These are phyloP conservation scores for Blastomyces emzantsi DNA, from an alignment of 2,329 filamentous ascomycete genomes.

Conservation along the genomic window DNA sequence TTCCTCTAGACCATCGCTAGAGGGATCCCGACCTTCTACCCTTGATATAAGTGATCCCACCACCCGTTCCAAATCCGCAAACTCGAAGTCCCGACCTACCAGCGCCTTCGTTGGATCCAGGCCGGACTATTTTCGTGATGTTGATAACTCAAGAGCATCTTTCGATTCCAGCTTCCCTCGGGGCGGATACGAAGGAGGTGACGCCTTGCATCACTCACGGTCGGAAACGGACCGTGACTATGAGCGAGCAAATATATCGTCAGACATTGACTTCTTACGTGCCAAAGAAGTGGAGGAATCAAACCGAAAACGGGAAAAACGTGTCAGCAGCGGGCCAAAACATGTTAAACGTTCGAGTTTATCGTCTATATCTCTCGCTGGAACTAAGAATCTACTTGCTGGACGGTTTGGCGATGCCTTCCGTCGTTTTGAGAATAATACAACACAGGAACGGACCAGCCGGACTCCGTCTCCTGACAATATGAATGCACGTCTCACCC, in stretches of 20 bases:
- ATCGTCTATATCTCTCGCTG: slow-evolving; percentile 56
- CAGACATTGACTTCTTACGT: slow-evolving; percentile 74
- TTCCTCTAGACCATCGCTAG: slow-evolving; percentile 59
- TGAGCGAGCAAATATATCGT: slow-evolving; percentile 53
- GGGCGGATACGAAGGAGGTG: slow-evolving; percentile 30
- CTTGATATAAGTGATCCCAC: slow-evolving; percentile 51
- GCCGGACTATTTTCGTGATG: slow-evolving; percentile 71
- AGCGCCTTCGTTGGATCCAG: slow-evolving; percentile 79
- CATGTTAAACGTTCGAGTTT: slow-evolving; percentile 66
- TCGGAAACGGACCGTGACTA: slow-evolving; percentile 28
- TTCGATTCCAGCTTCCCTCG: slow-evolving; percentile 25
- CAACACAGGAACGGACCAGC: slow-evolving; percentile 18
- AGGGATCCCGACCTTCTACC: slow-evolving; percentile 55
- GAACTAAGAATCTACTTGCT: slow-evolving; percentile 72
- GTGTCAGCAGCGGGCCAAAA: slow-evolving; percentile 50
- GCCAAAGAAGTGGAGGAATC: slow-evolving; percentile 59
- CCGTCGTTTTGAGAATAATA: slow-evolving; percentile 67
- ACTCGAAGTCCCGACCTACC: slow-evolving; percentile 59
- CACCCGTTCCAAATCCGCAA: slow-evolving; percentile 54
- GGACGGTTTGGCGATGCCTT: slow-evolving; percentile 92
- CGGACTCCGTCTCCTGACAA: slow-evolving; percentile 41
- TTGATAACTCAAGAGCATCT: slow-evolving; percentile 49
- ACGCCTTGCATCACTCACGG: slow-evolving; percentile 27
- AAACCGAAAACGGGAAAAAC: slow-evolving; percentile 48
- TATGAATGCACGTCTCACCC: slow-evolving; percentile 46